Percentiles rank a stretch among this genome's conserved stretches.
Conservation (phyloP, 225 moss, liverwort and hornwort species). For the Pleurozium schreberi region DNA sequence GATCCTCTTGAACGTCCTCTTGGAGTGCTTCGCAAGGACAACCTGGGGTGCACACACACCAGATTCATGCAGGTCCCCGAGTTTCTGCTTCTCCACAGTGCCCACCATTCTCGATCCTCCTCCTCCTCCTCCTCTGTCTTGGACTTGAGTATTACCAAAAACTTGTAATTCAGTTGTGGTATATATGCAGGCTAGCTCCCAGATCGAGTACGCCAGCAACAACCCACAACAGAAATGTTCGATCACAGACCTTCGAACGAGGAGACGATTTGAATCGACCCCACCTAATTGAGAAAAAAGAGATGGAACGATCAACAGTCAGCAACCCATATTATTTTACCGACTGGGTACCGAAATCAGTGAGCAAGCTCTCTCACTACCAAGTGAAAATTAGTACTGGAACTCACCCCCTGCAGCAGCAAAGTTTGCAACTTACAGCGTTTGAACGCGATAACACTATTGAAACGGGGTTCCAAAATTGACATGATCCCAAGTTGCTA, state of each 20-base stretch:
- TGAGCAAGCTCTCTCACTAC: not conserved
- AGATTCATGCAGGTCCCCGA: not conserved
- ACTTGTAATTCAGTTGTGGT: no score
- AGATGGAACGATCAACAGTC: not conserved
- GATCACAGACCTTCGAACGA: no score
- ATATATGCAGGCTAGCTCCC: not conserved
- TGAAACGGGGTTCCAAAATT: not conserved
- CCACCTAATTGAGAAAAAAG: not conserved
- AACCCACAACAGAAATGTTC: not conserved
- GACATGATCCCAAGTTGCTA: not conserved
- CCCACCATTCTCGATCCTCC: not conserved
- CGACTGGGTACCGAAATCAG: not conserved
- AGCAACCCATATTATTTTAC: not conserved
- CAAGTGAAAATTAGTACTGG: not conserved
- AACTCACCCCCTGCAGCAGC: not conserved
- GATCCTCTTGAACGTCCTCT: constrained; percentile 25
- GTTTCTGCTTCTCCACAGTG: constrained; percentile 1
- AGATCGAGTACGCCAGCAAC: not conserved
- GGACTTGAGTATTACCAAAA: not conserved
- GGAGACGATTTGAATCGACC: not conserved
- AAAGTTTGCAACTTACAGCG: not conserved
- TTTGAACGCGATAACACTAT: not conserved
- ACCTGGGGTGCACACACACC: not conserved
- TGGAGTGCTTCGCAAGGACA: not conserved
- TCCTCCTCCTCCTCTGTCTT: not conserved